Conservation (phyloP, 345 rosid genomes). For the Bruguiera gymnorhiza region DNA sequence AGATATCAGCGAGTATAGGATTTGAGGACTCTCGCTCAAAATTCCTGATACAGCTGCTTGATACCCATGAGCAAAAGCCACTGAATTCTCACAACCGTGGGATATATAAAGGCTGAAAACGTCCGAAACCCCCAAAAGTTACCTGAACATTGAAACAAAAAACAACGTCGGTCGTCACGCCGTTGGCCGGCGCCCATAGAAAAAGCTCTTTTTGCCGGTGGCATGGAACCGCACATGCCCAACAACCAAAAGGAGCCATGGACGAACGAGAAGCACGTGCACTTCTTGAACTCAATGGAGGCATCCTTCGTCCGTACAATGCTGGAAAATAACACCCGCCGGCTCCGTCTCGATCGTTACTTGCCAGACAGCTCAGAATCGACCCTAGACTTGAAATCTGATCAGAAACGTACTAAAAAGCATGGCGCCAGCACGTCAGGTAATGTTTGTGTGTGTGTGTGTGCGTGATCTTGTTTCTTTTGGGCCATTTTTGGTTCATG, state of each 20-base stretch:
- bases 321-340: conserved; percentile 25
- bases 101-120: not conserved
- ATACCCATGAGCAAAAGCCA: too few relatives aligned
- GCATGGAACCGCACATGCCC: conserved; percentile 12
- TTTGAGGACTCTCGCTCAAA: too few relatives aligned
- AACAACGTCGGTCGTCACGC: not conserved
- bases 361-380: conserved; percentile 49
- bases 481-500: too few relatives aligned
- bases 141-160: not conserved
- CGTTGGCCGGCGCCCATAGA: not conserved
- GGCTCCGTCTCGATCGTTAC: conserved; percentile 43
- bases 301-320: conserved; percentile 43
- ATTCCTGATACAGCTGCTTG: too few relatives aligned
- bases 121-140: not conserved
- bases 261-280: conserved; percentile 51
- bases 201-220: not conserved
- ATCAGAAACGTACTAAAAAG: conserved; percentile 14
- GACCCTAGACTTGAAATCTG: conserved; percentile 37
- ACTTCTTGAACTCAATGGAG: conserved; percentile 42
- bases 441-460: not conserved
- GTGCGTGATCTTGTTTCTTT: too few relatives aligned
- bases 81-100: not conserved
- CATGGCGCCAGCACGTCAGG: conserved; percentile 3
- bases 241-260: conserved; percentile 22
- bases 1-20: too few relatives aligned